These are phyloP conservation scores for Juglanconis sp. DNA, from an alignment of 2,329 filamentous ascomycete genomes.

Conservation along the genomic window DNA sequence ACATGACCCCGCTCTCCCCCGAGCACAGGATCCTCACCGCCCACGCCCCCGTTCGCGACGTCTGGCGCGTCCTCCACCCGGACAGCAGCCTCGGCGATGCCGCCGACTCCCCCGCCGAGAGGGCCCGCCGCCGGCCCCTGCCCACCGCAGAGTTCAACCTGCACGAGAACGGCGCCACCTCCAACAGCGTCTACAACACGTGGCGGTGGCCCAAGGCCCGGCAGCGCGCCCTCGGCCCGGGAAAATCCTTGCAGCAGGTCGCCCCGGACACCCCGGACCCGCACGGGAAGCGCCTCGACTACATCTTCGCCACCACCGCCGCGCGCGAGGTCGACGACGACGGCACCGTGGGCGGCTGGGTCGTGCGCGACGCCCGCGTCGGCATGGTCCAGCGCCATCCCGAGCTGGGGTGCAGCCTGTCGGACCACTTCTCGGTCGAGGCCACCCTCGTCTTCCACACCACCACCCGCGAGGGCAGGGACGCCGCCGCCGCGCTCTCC, in stretches of 20 bases:
- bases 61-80: slow-evolving; percentile 81
- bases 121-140: slow-evolving; percentile 60
- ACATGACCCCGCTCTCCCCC: slow-evolving; percentile 86
- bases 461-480: slow-evolving; percentile 7
- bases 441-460: slow-evolving; percentile 62
- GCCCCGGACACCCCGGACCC: slow-evolving; percentile 66
- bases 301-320: slow-evolving; percentile 75
- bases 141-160: slow-evolving; percentile 79
- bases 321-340: slow-evolving; percentile 25
- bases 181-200: slow-evolving; percentile 81
- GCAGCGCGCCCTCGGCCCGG: slow-evolving; percentile 64
- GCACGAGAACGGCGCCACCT: slow-evolving; percentile 78
- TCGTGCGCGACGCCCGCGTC: slow-evolving; percentile 67
- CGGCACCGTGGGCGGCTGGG: slow-evolving; percentile 52
- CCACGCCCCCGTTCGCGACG: slow-evolving; percentile 74
- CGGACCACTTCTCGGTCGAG: slow-evolving; percentile 91
- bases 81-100: slow-evolving; percentile 77
- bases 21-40: slow-evolving; percentile 79
- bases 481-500: slow-evolving; percentile 21
- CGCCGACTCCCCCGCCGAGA: slow-evolving; percentile 64
- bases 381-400: slow-evolving; percentile 82
- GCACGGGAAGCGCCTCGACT: slow-evolving; percentile 84
- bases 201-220: slow-evolving; percentile 82
- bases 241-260: slow-evolving; percentile 58
- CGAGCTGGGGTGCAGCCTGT: slow-evolving; percentile 77